Percentiles rank a stretch among this genome's conserved stretches.
phyloP scores from a whole-genome alignment of 2,329 filamentous ascomycete species.

The Fusarium albosuccineum region DNA sequence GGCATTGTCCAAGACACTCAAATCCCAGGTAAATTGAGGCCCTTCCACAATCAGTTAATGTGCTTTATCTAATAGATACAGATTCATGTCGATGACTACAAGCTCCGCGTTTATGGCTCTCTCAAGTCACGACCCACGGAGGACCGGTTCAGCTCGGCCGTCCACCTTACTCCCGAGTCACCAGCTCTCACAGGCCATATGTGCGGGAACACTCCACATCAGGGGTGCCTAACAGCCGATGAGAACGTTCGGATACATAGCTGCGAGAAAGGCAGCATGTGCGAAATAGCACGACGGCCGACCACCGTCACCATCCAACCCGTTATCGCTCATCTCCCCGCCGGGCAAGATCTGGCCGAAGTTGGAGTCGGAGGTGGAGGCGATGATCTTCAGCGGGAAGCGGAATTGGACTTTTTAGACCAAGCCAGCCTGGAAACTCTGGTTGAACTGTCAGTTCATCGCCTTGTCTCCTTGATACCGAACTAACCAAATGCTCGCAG shows the following conservation, averaged over 20 bases:
- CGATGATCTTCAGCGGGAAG: conserved; percentile 77
- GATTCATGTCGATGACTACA: conserved; percentile 88
- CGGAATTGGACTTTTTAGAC: conserved; percentile 73
- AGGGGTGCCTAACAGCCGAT: conserved; percentile 79
- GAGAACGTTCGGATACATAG: conserved; percentile 80
- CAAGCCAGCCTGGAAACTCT: conserved; percentile 66
- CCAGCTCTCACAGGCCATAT: conserved; percentile 78
- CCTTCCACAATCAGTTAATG: accelerated
- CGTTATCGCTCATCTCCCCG: conserved; percentile 74
- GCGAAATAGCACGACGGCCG: conserved; percentile 59
- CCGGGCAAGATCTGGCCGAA: conserved; percentile 77
- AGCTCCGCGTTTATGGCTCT: conserved; percentile 77
- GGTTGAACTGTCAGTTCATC: conserved; percentile 51
- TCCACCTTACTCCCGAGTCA: conserved; percentile 68
- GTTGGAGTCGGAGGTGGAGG: conserved; percentile 83
- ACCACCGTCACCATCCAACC: conserved; percentile 82
- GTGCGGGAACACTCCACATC: conserved; percentile 77
- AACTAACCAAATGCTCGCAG: conserved; percentile 29
- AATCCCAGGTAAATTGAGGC: conserved; percentile 65
- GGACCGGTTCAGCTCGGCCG: conserved; percentile 54
- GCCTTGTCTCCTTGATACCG: accelerated
- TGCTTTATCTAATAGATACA: conserved; percentile 47
- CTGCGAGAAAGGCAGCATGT: conserved; percentile 81
- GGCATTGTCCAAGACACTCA: conserved; percentile 77
- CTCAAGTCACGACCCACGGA: conserved; percentile 63